Base-by-base conservation (phyloP, 2,329 filamentous ascomycete genomes). In the Endothia cerciana region DNA sequence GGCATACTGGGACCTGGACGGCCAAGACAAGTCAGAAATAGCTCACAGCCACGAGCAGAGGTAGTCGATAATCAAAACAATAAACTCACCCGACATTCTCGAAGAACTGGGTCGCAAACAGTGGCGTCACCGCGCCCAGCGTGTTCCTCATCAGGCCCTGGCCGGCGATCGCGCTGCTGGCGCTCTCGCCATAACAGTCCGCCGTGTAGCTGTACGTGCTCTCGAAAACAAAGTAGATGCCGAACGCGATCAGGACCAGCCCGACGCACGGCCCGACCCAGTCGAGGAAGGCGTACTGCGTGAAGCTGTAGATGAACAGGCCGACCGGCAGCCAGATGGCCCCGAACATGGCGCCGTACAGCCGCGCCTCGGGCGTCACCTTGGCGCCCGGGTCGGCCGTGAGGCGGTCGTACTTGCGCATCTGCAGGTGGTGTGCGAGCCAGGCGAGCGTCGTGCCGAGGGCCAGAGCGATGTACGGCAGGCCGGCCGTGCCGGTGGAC, bases 281-380 rank as follows among this genome's bases (percentile, higher is more conserved):
- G 61, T 72, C 74, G 1, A 85, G 72, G 62, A 78, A 76, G 4
- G 74, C 77, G 72, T 85, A 85, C 71, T 85, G 82, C 0, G 82
- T 84, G 76, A 84, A 85, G 47, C 76, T 79, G 77, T 85, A 85
- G 72, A 85, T 81, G 76, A 83, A 83, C 1, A 83, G 77, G 19
- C 81, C 81, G 55, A 83, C 72, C 17, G 81, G 81, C 15, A 83
- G 75, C 75, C 77, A 81, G 68, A 81, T 69, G 30, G 80, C 79
- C 30, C 81, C 81, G 68, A 75, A 81, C 71, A 83, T 78, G 60
- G 81, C 79, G n/a, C 81, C 81, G 69, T 82, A 82, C 2, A 83
- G 77, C 25, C 81, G 79, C n/a, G 74, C 74, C 65, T 83, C 81
- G 3, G 81, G 81, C 0, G 77, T 73, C n/a, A 80, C 72, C 22